Evolutionary conservation across 768 basidiomycete species (phyloP), one percentile per base, ranked within the genome.

Genomic region (Psilocybe subaeruginosa): DNA sequence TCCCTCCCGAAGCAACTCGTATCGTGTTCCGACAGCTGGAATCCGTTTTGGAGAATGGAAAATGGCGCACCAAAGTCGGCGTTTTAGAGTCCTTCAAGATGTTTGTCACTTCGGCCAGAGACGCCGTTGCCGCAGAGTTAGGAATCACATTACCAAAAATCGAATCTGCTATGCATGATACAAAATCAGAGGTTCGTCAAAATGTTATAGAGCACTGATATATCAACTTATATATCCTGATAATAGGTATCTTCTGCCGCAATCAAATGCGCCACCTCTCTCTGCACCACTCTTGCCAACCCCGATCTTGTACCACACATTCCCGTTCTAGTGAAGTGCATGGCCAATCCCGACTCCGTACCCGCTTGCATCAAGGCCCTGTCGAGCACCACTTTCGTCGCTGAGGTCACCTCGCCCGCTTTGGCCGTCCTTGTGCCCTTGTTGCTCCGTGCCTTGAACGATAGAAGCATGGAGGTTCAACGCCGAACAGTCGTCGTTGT

Each of bases 41-140:
- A 69, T 80, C 80, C 30, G 85, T 96, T 62, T 73, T 98, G 23
- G 90, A 93, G 58, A 83, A 82, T 52, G 93, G 93, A 49, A 97
- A 97, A 77, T 99, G 97, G 97, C 85, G 89, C 65, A 87, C 90
- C 60, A 98, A 98, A 80, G 90, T 97, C n/a, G 95, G 92, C 14
- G 93, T 89, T 6, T 78, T 99, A 33, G 95, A 97, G 66, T 87
- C 94, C 2, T 84, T 98, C 71, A 93, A 88, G 71, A 77, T 73
- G 47, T 89, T 95, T 64, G 90, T 90, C 31, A 78, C 78, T 46
- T 79, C 85, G 14, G 90, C 91, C 54, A 83, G 82, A 63, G 90
- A 90, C 56, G 80, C 82, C 46, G 91, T 97, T 53, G 95, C 93
- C n/a, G 83, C 85, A 33, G 89, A 96, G 70, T 79, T 99, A 39